Percentiles rank a stretch among this genome's conserved stretches.
phyloP scores from a whole-genome alignment of 2,329 filamentous ascomycete genomes.

The Fusarium verrucosum region DNA sequence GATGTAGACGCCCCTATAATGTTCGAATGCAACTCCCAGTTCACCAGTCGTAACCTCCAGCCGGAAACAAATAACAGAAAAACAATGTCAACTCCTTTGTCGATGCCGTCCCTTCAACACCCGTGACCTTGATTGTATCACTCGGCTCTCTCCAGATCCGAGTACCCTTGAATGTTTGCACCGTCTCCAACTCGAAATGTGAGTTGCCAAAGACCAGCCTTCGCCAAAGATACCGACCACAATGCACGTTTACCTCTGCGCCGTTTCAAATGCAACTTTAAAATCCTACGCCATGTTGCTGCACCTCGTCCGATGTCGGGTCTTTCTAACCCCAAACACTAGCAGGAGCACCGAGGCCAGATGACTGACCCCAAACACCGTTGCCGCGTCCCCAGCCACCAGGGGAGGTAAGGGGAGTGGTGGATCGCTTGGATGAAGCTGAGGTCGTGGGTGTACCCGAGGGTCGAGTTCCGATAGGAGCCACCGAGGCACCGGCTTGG shows the following conservation, averaged over 20 bases:
- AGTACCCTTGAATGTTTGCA: slow-evolving; percentile 24
- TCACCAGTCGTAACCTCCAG: slow-evolving; percentile 37
- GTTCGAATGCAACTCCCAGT: slow-evolving; percentile 43
- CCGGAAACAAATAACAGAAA: slow-evolving; percentile 36
- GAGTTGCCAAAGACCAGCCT: slow-evolving; percentile 18
- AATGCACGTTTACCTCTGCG: slow-evolving; percentile 42
- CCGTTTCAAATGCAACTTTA: slow-evolving; percentile 43
- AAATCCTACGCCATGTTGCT: slow-evolving; percentile 25
- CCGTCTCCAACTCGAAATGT: slow-evolving; percentile 11
- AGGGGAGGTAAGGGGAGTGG: slow-evolving; percentile 91
- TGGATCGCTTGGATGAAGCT: slow-evolving; percentile 77
- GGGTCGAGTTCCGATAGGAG: slow-evolving; percentile 92
- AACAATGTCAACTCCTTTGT: slow-evolving; percentile 43
- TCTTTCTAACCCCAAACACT: slow-evolving; percentile 85
- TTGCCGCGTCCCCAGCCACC: slow-evolving; percentile 82
- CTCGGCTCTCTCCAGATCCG: slow-evolving; percentile 33
- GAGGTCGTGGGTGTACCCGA: slow-evolving; percentile 62
- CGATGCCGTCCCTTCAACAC: slow-evolving; percentile 41
- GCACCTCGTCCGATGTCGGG: neutral
- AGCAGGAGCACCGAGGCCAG: slow-evolving; percentile 83
- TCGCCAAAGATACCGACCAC: slow-evolving; percentile 32
- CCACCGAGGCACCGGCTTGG: slow-evolving; percentile 72
- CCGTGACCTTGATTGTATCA: slow-evolving; percentile 34
- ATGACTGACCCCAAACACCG: slow-evolving; percentile 86
- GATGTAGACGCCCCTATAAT: slow-evolving; percentile 41